Evolutionary conservation across 768 basidiomycete genomes (phyloP).

Genomic region (Pleurotus ostreatus): DNA sequence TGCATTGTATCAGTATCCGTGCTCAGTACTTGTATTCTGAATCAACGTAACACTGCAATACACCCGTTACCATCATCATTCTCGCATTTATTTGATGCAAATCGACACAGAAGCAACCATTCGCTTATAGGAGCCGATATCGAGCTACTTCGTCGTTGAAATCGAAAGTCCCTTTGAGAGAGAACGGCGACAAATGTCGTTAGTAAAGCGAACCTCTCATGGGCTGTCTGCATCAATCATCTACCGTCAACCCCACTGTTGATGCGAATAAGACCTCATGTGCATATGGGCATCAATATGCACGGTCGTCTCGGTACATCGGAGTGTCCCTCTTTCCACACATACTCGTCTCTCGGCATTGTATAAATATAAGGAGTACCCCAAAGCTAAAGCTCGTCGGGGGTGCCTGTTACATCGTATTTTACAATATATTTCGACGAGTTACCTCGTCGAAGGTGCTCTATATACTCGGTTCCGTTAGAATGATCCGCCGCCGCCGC

Average conservation of each 20-base stretch:
- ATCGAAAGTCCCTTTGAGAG: not conserved
- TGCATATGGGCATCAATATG: too few species aligned
- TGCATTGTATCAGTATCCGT: too few species aligned
- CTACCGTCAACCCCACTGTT: not conserved
- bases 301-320: too few species aligned
- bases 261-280: not conserved
- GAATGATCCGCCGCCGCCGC: conserved; percentile 4
- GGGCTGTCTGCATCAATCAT: not conserved
- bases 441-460: not conserved
- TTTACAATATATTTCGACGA: too few species aligned
- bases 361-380: not conserved
- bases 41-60: too few species aligned
- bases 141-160: not conserved
- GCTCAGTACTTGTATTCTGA: too few species aligned
- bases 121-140: not conserved
- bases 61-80: too few species aligned
- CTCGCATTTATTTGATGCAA: too few species aligned
- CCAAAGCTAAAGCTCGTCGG: too few species aligned
- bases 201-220: not conserved
- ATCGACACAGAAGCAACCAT: too few species aligned
- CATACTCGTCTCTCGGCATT: not conserved
- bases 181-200: not conserved
- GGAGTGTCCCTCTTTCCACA: not conserved
- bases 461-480: conserved; percentile 1
- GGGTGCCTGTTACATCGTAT: too few species aligned